Evolutionary conservation across 148 eudicot genomes (phyloP), one percentile per base, ranked within the genome.

Genomic region (Polygonum aviculare): DNA sequence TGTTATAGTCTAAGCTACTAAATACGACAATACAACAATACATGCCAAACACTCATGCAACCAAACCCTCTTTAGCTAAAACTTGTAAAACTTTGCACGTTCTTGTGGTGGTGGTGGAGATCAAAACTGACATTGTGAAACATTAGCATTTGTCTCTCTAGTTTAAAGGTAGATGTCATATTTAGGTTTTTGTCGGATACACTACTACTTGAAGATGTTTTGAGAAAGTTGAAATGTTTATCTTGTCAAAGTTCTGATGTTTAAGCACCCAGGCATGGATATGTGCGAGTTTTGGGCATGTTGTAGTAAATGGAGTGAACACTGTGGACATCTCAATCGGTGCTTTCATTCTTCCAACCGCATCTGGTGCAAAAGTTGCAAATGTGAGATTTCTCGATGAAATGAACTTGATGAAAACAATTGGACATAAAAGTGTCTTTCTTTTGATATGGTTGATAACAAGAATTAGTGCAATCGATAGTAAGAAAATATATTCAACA

Each of bases 301-400:
- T 26, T 26, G 31, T 26, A 26, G 99, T 98, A n/a, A 98, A 96
- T 81, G 98, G 98, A 0, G 97, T 98, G 11, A 96, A 96, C 84
- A 96, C 99, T 0, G 98, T 96, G 79, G 93, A 96, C 69, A 96
- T 96, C 50, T 96, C 99, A 10, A 96, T 98, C 0, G 98, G 99
- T 39, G 90, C 99, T 75, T 87, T 98, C 4, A 91, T 96, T 54
- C 92, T 96, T 12, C 88, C 97, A 4, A 97, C 99, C 1, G 94
- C 99, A 79, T 90, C 94, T 83, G 99, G 99, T 75, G 99, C 97
- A n/a, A 96, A 85, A 86, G 92, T 96, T 78, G 99, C 99, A 69
- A 96, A 96, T 98, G 99, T 95, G 70, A 72, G 9, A 72, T 19
- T 48, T n/a, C 51, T 70, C 5, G 2, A 41, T 44, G n/a, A 26